Conservation (phyloP, 495 filamentous ascomycete species). For the Margaritispora aquatica region DNA sequence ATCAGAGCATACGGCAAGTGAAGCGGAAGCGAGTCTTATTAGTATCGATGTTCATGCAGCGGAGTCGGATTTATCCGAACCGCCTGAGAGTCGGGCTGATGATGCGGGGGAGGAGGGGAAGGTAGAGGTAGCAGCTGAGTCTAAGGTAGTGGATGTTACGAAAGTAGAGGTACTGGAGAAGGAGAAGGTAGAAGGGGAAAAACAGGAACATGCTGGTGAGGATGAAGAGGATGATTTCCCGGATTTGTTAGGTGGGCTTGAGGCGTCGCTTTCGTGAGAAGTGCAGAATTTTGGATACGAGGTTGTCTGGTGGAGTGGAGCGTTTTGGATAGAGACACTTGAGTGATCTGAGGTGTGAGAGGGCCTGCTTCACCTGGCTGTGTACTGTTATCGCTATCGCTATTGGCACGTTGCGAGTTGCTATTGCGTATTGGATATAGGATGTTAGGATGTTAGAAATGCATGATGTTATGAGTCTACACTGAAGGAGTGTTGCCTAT, state of each 20-base stretch:
- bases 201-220: not conserved
- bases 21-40: not conserved
- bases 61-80: not conserved
- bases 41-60: not conserved
- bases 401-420: too few species aligned
- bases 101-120: not conserved
- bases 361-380: too few species aligned
- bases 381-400: too few species aligned
- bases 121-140: not conserved
- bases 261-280: conserved; percentile 16
- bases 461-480: too few species aligned
- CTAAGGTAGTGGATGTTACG: not conserved
- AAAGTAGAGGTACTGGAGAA: not conserved
- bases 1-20: too few species aligned
- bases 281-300: not conserved
- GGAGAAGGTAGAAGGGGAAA: not conserved
- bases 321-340: too few species aligned
- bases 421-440: too few species aligned
- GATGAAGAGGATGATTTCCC: conserved; percentile 22
- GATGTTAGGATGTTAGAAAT: too few species aligned
- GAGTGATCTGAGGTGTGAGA: too few species aligned
- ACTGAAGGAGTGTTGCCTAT: too few species aligned
- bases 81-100: not conserved
- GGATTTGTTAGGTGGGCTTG: conserved; percentile 22
- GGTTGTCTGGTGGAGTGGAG: too few species aligned